Conservation (phyloP, 2,329 filamentous ascomycete species). For the Lachnellula hyalina region DNA sequence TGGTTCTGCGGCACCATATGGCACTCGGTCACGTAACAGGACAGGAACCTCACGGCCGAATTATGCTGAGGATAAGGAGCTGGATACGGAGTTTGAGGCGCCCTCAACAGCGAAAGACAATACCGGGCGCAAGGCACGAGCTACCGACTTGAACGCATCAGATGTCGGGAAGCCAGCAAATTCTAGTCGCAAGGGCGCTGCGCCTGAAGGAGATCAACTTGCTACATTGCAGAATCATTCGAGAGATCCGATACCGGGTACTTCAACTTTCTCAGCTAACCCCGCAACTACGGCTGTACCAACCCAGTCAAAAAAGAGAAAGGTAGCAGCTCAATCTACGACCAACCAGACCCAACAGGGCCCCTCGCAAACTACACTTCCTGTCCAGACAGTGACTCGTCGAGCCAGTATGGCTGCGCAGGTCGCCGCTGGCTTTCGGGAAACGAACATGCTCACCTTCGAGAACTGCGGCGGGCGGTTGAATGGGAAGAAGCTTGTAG, state of each 20-base stretch:
- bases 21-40: slow-evolving; percentile 89
- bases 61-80: slow-evolving; percentile 90
- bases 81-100: slow-evolving; percentile 84
- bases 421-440: slow-evolving; percentile 33
- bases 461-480: slow-evolving; percentile 63
- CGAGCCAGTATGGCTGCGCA: slow-evolving; percentile 17
- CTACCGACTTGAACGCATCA: slow-evolving; percentile 24
- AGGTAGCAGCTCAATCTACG: slow-evolving; percentile 48
- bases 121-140: slow-evolving; percentile 52
- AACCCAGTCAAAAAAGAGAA: slow-evolving; percentile 71
- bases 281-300: slow-evolving; percentile 28
- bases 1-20: slow-evolving; percentile 56
- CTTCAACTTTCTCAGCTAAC: slow-evolving; percentile 52
- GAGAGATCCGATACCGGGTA: slow-evolving; percentile 50
- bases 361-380: slow-evolving; percentile 7
- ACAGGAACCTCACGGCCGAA: slow-evolving; percentile 76
- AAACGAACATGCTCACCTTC: slow-evolving; percentile 88
- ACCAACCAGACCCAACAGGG: slow-evolving; percentile 10
- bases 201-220: slow-evolving; percentile 26
- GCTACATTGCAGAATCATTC: slow-evolving; percentile 25
- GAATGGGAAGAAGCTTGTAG: slow-evolving; percentile 71
- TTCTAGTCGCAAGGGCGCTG: slow-evolving; percentile 37
- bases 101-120: slow-evolving; percentile 46
- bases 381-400: slow-evolving; percentile 12
- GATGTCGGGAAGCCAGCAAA: slow-evolving; percentile 15